Evolutionary conservation across 345 rosid species (phyloP), one percentile per base, ranked within the genome.

Genomic region (Arabidopsis thaliana): DNA sequence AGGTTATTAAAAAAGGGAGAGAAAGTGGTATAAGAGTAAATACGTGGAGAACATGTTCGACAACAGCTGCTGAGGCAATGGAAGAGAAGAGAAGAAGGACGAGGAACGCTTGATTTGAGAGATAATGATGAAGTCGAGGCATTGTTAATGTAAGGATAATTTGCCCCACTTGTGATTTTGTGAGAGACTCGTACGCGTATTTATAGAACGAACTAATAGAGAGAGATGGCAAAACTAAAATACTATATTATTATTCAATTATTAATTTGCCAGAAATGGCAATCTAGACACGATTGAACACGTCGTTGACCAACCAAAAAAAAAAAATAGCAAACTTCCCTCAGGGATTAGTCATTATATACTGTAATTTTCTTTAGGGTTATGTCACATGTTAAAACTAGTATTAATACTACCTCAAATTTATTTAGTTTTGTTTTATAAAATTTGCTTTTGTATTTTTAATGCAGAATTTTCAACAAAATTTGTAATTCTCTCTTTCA

Each of bases 31-130:
- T 16, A 59, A 20, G 41, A 59, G 28, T 46, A 58, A 46, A 46
- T 90, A 89, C 98, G 23, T 80, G 7, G 67, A 90, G 87, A 4
- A 92, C 51, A 75, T 89, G 93, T 44, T 93, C 87, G 25, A 93
- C 96, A 16, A 84, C 73, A n/a, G 87, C 87, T 59, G 85, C 86
- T 8, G 85, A 85, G 65, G 91, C 91, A 57, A 75, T 11, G 3
- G 89, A 57, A 38, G 88, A 83, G 60, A 65, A 61, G 11, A 68
- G 22, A 53, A 51, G 63, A 51, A 49, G 12, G n/a, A 55, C 7
- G 56, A 77, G 6, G 44, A 77, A 8, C 1, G 61, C 52, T 56
- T 36, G 3, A 10, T 45, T 33, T 24, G 44, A 33, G 67, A 77
- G 60, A 56, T 8, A 24, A 23, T 37, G 24, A 36, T 24, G 60